Conservation (phyloP, 2,329 filamentous ascomycete genomes). For the Scopulariopsis brevicaulis region DNA sequence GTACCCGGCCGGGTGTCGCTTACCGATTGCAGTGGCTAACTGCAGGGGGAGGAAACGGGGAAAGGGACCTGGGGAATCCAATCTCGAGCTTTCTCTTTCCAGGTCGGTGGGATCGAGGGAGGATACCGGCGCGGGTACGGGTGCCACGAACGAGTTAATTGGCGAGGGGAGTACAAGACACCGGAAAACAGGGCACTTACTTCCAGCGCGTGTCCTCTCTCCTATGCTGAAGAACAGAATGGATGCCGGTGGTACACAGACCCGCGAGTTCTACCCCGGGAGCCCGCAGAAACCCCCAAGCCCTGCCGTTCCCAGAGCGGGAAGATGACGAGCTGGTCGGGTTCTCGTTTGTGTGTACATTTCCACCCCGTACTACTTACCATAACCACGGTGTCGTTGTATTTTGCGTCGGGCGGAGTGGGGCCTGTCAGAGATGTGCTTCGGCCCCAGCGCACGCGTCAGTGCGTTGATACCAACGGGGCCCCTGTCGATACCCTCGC, state of each 20-base stretch:
- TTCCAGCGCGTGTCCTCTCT: no score
- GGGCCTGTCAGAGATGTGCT: conserved; percentile 5
- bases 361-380: no score
- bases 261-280: no score
- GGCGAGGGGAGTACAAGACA: not conserved
- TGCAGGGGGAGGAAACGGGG: not conserved
- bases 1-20: no score
- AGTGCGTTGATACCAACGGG: not conserved
- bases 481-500: not conserved
- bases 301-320: no score
- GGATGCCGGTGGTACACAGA: no score
- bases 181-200: not conserved
- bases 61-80: not conserved
- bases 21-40: not conserved
- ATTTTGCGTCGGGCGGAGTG: not conserved
- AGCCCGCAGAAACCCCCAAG: no score
- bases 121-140: not conserved
- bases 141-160: not conserved
- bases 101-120: not conserved
- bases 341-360: no score
- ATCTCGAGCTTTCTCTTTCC: not conserved
- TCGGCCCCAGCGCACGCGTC: conserved; percentile 1
- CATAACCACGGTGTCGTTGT: no score
- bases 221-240: no score
- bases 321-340: no score